Evolutionary conservation across 345 rosid genomes (phyloP).

Genomic region (Heritiera littoralis): DNA sequence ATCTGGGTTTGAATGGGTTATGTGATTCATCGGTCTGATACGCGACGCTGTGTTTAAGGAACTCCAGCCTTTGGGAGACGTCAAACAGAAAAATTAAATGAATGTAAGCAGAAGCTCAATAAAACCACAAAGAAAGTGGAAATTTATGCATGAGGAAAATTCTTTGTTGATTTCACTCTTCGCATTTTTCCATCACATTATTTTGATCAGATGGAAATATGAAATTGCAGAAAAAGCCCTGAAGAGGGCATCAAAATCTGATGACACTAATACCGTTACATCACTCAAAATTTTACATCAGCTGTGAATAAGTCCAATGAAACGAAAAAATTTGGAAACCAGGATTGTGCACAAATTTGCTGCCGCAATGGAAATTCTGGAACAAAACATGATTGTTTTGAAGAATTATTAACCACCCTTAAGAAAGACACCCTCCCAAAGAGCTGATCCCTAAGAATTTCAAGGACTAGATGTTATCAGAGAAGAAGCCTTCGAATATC

Average conservation of each 20-base stretch:
- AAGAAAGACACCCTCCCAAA: neutral
- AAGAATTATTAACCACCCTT: constrained; percentile 19
- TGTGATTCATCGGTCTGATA: neutral
- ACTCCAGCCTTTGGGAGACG: neutral
- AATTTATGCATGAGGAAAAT: neutral
- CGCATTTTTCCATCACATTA: neutral
- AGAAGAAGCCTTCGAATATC: constrained; percentile 79
- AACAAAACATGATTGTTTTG: neutral
- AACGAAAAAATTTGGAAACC: constrained; percentile 25
- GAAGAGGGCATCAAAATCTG: neutral
- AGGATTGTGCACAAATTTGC: constrained; percentile 22
- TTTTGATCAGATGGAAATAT: neutral
- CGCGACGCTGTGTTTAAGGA: neutral
- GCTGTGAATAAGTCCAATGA: constrained; percentile 17
- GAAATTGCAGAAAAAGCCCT: neutral
- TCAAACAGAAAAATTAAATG: neutral
- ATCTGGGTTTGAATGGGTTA: neutral
- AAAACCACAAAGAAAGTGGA: neutral
- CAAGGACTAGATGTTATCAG: constrained; percentile 28
- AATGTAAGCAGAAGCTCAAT: neutral
- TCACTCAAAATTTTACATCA: constrained; percentile 14
- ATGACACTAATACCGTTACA: neutral
- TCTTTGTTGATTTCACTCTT: neutral
- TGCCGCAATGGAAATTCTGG: neutral
- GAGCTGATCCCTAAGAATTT: constrained; percentile 14